Conservation (phyloP, 1,139 yeast genomes). For the Hansenula anomala region DNA sequence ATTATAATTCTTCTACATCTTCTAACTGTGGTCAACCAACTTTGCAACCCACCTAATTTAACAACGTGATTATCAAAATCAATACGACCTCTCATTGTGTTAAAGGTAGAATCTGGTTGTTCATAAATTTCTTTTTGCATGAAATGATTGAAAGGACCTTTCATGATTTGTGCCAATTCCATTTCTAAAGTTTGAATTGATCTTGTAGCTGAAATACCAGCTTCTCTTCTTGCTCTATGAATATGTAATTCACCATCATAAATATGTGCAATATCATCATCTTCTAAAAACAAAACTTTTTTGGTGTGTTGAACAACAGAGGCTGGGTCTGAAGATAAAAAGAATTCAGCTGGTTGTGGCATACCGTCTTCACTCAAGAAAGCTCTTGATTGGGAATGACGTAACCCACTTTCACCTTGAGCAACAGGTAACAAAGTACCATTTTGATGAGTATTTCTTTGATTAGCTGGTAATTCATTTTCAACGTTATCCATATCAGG, state of each 20-base stretch:
- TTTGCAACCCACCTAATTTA: conserved; percentile 85
- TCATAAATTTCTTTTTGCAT: conserved; percentile 99
- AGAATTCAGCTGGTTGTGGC: conserved; percentile 94
- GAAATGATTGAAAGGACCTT: conserved; percentile 92
- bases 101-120: conserved; percentile 97
- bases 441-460: conserved; percentile 10
- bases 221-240: conserved; percentile 90
- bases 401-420: conserved; percentile 39
- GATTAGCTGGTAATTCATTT: conserved; percentile 23
- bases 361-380: conserved; percentile 87
- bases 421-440: conserved; percentile 20
- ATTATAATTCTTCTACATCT: conserved; percentile 93
- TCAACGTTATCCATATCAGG: conserved; percentile 37
- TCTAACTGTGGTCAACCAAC: conserved; percentile 83
- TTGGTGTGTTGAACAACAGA: conserved; percentile 98
- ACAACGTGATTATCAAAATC: conserved; percentile 79
- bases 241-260: conserved; percentile 98
- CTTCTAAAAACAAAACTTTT: conserved; percentile 93
- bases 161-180: conserved; percentile 97
- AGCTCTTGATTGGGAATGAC: conserved; percentile 91
- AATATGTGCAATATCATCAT: conserved; percentile 97
- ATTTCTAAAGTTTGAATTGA: conserved; percentile 94
- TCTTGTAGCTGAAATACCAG: conserved; percentile 89
- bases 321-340: conserved; percentile 95
- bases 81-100: conserved; percentile 99